A percentile compares a stretch with the other conserved stretches of the same genome.
These are phyloP conservation scores for Phanerodontia chrysosporium DNA, from an alignment of 768 basidiomycete species.

Conservation along the genomic window DNA sequence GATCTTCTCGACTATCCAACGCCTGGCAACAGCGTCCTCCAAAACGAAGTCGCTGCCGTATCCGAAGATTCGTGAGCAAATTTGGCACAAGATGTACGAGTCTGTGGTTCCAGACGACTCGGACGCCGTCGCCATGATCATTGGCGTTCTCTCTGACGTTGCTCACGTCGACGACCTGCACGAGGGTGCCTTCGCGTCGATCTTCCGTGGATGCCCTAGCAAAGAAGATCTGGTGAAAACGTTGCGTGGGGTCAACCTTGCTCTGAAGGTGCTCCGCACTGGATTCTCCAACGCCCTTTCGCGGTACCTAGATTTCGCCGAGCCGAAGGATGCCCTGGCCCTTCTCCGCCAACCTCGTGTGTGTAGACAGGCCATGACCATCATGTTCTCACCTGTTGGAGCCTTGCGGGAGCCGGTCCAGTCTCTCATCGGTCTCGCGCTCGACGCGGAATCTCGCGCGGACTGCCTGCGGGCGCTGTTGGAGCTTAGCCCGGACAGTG, in stretches of 20 bases:
- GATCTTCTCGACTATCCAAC: constrained; percentile 21
- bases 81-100: constrained; percentile 71
- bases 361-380: constrained; percentile 53
- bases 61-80: constrained; percentile 43
- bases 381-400: constrained; percentile 82
- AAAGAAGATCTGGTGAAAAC: constrained; percentile 23
- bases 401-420: constrained; percentile 73
- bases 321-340: constrained; percentile 44
- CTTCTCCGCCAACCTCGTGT: constrained; percentile 55
- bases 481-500: constrained; percentile 55
- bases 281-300: constrained; percentile 63
- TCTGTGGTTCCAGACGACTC: constrained; percentile 53
- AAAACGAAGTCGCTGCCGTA: constrained; percentile 21
- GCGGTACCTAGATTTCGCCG: constrained; percentile 59
- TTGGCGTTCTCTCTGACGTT: constrained; percentile 52
- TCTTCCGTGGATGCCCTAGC: constrained; percentile 28
- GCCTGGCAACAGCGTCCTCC: constrained; percentile 37
- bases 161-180: constrained; percentile 67
- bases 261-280: constrained; percentile 51
- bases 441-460: constrained; percentile 82
- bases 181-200: constrained; percentile 42
- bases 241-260: constrained; percentile 57
- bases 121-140: constrained; percentile 52
- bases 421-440: constrained; percentile 77
- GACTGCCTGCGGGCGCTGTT: constrained; percentile 86